These are phyloP conservation scores for Psophocarpus tetragonolobus DNA, from an alignment of 306 rosid genomes.

Conservation along the genomic window DNA sequence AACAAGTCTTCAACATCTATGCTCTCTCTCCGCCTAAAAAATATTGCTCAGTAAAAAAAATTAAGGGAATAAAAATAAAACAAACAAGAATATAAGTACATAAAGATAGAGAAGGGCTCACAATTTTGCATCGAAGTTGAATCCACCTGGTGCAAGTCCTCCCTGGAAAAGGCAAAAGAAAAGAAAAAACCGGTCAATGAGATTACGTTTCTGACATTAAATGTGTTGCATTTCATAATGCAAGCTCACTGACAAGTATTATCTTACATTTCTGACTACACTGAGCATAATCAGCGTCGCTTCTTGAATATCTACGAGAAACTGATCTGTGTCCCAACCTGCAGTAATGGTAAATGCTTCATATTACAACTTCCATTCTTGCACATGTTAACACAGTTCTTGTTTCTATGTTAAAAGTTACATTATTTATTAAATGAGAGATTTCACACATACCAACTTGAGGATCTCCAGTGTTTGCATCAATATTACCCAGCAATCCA, in stretches of 20 bases:
- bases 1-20: constrained; percentile 94
- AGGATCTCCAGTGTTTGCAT: constrained; percentile 97
- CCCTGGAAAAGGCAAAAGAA: constrained; percentile 47
- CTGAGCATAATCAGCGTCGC: constrained; percentile 85
- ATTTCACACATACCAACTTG: constrained; percentile 64
- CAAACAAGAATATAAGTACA: background rate
- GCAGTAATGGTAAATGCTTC: constrained; percentile 31
- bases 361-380: constrained; percentile 12
- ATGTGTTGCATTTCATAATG: background rate
- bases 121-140: constrained; percentile 98
- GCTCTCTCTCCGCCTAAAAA: constrained; percentile 85
- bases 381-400: background rate
- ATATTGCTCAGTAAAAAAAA: constrained; percentile 7
- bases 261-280: constrained; percentile 76
- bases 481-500: constrained; percentile 84
- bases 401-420: background rate
- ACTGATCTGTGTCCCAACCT: constrained; percentile 99
- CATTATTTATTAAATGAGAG: background rate
- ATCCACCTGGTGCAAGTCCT: constrained; percentile 96
- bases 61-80: background rate
- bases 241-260: background rate
- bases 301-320: constrained; percentile 85
- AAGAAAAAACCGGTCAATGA: background rate
- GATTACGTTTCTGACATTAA: background rate
- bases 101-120: constrained; percentile 40